Evolutionary conservation across 768 basidiomycete species (phyloP).

Genomic region (Lyophyllum shimeji): DNA sequence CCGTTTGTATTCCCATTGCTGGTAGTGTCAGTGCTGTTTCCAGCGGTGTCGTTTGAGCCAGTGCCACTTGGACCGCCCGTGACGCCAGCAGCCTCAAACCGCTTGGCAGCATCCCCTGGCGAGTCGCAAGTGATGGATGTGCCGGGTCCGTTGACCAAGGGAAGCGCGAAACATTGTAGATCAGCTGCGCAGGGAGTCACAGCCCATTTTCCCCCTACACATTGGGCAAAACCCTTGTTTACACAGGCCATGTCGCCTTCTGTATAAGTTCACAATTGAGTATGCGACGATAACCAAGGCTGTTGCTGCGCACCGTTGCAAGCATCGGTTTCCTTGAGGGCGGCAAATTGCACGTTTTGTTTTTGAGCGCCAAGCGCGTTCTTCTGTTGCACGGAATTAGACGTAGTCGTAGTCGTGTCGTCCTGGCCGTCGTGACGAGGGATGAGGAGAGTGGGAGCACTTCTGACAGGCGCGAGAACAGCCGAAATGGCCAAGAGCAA

Average conservation of each 20-base stretch:
- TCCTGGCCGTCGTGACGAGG: slow-evolving; percentile 26
- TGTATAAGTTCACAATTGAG: slow-evolving; percentile 27
- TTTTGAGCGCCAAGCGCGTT: slow-evolving; percentile 52
- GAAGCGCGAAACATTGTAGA: slow-evolving; percentile 47
- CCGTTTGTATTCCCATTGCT: slow-evolving; percentile 7
- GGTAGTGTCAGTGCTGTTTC: slow-evolving; percentile 6
- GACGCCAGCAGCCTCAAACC: slow-evolving; percentile 43
- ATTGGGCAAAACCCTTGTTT: slow-evolving; percentile 41
- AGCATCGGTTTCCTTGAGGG: slow-evolving; percentile 39
- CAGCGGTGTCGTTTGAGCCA: not conserved
- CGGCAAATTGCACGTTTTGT: slow-evolving; percentile 47
- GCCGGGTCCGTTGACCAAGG: slow-evolving; percentile 46
- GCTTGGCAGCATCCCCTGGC: slow-evolving; percentile 33
- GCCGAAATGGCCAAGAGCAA: slow-evolving; percentile 22
- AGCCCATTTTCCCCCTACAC: slow-evolving; percentile 38
- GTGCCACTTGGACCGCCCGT: slow-evolving; percentile 32
- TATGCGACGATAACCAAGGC: not conserved
- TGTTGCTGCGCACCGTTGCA: slow-evolving; percentile 42
- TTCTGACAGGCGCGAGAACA: slow-evolving; percentile 29
- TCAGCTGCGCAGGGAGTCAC: slow-evolving; percentile 33
- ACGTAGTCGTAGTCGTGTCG: slow-evolving; percentile 4
- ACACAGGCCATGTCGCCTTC: slow-evolving; percentile 42
- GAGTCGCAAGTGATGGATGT: slow-evolving; percentile 45
- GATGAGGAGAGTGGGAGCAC: slow-evolving; percentile 30
- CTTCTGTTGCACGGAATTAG: slow-evolving; percentile 23